A percentile compares a stretch with the other conserved stretches of the same genome.
Conservation (phyloP, 2,329 filamentous ascomycete genomes). For the Ophiostoma angusticollis region DNA sequence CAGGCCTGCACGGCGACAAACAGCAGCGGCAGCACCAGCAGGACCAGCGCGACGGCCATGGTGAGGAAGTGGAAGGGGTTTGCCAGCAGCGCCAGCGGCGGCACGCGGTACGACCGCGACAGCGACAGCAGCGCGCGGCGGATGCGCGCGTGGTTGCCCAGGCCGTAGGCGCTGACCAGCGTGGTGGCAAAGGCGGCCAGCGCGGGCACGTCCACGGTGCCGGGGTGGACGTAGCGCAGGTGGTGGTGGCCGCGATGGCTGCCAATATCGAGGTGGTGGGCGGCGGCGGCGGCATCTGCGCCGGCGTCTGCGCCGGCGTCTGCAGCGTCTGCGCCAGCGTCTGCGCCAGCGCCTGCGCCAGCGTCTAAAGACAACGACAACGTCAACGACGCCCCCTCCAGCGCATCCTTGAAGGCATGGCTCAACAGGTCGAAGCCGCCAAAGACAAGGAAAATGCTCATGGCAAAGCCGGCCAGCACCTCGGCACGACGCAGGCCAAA, state of each 20-base stretch:
- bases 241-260: slow-evolving; percentile 30
- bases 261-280: slow-evolving; percentile 43
- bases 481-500: slow-evolving; percentile 88
- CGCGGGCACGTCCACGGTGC: slow-evolving; percentile 70
- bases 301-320: slow-evolving; percentile 35
- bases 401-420: slow-evolving; percentile 84
- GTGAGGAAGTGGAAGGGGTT: slow-evolving; percentile 95
- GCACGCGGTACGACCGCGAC: slow-evolving; percentile 33
- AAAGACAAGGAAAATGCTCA: slow-evolving; percentile 93
- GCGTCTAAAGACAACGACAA: slow-evolving; percentile 52
- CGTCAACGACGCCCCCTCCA: slow-evolving; percentile 40
- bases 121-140: slow-evolving; percentile 59
- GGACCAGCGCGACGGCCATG: slow-evolving; percentile 65
- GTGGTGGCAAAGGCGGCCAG: slow-evolving; percentile 73
- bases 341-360: slow-evolving; percentile 35
- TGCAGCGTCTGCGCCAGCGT: slow-evolving; percentile 25
- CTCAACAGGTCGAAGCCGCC: slow-evolving; percentile 93
- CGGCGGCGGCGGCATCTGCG: background rate
- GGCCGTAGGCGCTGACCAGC: slow-evolving; percentile 69
- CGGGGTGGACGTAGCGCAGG: slow-evolving; percentile 43
- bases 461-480: slow-evolving; percentile 87
- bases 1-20: slow-evolving; percentile 69
- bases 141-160: slow-evolving; percentile 86
- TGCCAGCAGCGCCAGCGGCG: slow-evolving; percentile 44
- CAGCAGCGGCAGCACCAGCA: slow-evolving; percentile 65